These are phyloP conservation scores for Saccharomyces hybrid DNA, from an alignment of 1,139 yeast species.

Conservation along the genomic window DNA sequence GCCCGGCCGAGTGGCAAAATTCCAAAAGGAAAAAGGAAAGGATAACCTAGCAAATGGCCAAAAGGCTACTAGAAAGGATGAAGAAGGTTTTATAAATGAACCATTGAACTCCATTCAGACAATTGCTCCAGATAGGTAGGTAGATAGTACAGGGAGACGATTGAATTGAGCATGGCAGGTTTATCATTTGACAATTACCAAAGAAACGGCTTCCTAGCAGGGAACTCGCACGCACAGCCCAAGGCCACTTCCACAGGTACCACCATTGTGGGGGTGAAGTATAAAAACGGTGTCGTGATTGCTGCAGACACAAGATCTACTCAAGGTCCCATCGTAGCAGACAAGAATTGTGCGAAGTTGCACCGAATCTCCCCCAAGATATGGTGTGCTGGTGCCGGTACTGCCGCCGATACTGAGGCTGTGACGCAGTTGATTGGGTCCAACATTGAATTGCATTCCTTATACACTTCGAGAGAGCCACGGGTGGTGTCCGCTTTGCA, in stretches of 20 bases:
- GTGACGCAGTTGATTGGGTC: conserved; percentile 89
- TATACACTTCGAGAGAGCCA: conserved; percentile 77
- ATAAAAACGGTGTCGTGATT: conserved; percentile 86
- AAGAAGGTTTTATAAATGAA: not conserved
- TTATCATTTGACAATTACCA: conserved; percentile 87
- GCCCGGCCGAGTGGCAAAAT: conserved; percentile 1
- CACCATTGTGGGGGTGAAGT: conserved; percentile 92
- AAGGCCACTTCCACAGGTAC: conserved; percentile 96
- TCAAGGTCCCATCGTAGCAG: conserved; percentile 91
- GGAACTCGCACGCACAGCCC: conserved; percentile 70
- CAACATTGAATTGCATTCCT: conserved; percentile 79
- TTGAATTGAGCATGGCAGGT: conserved; percentile 59
- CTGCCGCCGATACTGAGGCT: conserved; percentile 99
- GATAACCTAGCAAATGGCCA: not conserved
- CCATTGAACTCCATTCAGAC: not conserved
- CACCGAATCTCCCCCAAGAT: conserved; percentile 87
- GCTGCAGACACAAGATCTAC: conserved; percentile 99
- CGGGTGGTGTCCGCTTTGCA: conserved; percentile 91
- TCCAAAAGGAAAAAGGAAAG: not conserved
- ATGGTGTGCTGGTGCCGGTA: conserved; percentile 99
- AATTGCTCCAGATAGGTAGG: not conserved
- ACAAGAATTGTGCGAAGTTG: conserved; percentile 92
- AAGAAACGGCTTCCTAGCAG: conserved; percentile 67
- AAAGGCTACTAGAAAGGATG: not conserved
- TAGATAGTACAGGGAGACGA: not conserved